A percentile compares a stretch with the other conserved stretches of the same genome.
Conservation (phyloP, 192 early-diverging fungal species). For the Coemansia sp. region DNA sequence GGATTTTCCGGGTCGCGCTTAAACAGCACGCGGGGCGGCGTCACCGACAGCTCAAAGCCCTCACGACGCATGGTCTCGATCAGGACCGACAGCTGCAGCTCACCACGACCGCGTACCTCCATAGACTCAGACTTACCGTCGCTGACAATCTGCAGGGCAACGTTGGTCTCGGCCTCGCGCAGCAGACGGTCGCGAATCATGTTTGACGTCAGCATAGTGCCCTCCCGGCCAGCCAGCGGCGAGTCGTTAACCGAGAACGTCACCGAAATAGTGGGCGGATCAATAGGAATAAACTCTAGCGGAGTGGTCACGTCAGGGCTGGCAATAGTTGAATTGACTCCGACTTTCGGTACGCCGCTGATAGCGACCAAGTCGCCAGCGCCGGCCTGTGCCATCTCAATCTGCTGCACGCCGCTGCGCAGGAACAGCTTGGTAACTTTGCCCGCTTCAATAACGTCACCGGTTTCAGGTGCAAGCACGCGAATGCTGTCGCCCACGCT, state of each 20-base stretch:
- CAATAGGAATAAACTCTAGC: conserved; percentile 74
- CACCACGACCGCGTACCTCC: conserved; percentile 86
- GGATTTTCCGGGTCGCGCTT: conserved; percentile 60
- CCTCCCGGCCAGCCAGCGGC: conserved; percentile 79
- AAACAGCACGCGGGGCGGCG: conserved; percentile 79
- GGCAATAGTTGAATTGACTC: conserved; percentile 82
- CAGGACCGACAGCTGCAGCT: conserved; percentile 82
- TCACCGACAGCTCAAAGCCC: conserved; percentile 82
- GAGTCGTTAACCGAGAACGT: conserved; percentile 86
- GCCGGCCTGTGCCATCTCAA: conserved; percentile 70
- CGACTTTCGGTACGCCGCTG: conserved; percentile 70
- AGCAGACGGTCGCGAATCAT: conserved; percentile 75
- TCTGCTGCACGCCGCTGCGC: conserved; percentile 70
- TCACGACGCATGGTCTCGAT: conserved; percentile 90
- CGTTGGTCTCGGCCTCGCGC: conserved; percentile 79
- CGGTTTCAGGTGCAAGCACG: conserved; percentile 65
- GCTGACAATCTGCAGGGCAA: conserved; percentile 73
- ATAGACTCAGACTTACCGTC: conserved; percentile 67
- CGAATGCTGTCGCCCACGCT: conserved; percentile 75
- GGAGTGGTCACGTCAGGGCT: conserved; percentile 56
- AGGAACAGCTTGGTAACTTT: conserved; percentile 75
- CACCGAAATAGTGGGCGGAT: conserved; percentile 85
- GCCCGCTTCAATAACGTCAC: conserved; percentile 66
- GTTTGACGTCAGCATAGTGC: conserved; percentile 71
- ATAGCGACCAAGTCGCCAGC: conserved; percentile 83